Evolutionary conservation across 1,284 basidiomycete genomes (phyloP), one percentile per base, ranked within the genome.

Genomic region (Cutaneotrichosporon sp.): DNA sequence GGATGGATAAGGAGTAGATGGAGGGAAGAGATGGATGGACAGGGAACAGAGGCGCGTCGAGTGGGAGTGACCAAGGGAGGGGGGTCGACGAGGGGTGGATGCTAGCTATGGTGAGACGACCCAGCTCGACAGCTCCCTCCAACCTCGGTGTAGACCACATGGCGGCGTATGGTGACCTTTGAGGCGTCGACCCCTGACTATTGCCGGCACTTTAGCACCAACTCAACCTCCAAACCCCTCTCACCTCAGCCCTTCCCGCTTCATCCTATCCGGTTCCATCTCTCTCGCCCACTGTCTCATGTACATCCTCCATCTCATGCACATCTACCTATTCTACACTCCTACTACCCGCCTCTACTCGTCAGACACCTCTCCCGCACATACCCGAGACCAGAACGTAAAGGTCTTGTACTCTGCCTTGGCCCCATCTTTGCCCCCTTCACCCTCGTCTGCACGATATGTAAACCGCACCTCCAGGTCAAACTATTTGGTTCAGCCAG

Each of bases 401-500:
- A 80, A 80, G 22, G 72, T 75, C 72, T 79, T 80, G 65, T 71
- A 79, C 67, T 75, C 77, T 16, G 72, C 73, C 57, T 67, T 70
- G 54, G 42, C 45, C 62, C 73, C 75, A 14, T 71, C 73, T 52
- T 65, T 71, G 54, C 51, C 43, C 36, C 29, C 52, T 11, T 51
- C 43, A 16, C 65, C 59, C 49, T 95, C 93, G 71, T 95, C 93
- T 0, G 90, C 89, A 34, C 89, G 86, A 76, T 97, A 97, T 0
- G 92, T 95, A 76, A 92, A 97, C 6, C 91, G 87, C 1, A 97
- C 88, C 62, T 93, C 84, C 86, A 95, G 89, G 71, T 94, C 93
- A 76, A 94, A 92, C 92, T 95, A 55, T 50, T 50, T 50, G 47
- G 47, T 50, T 50, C 47, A 50, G 59, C 25, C 54, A 55, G 54